Evolutionary conservation across 148 eudicot genomes (phyloP).

Genomic region (Vaccinium myrtillus): DNA sequence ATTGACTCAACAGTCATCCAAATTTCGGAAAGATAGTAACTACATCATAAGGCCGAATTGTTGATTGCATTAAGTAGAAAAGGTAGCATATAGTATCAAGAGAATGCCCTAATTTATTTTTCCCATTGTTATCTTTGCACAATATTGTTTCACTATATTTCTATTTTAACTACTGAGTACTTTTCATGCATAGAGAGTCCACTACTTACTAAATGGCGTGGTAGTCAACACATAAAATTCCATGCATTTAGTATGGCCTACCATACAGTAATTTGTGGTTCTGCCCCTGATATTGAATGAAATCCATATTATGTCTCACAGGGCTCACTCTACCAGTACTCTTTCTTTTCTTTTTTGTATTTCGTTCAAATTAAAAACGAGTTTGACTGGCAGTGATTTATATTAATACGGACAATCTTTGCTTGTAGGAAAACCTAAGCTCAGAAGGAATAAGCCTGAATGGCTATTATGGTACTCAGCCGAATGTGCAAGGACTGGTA

Average conservation of each 20-base stretch:
- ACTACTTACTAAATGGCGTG: neutral
- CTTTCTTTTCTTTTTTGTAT: neutral
- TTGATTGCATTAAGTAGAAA: neutral
- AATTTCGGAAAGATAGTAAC: neutral
- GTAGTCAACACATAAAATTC: neutral
- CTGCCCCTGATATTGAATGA: neutral
- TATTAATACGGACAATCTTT: neutral
- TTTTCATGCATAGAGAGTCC: neutral
- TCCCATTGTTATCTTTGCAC: neutral
- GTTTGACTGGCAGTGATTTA: neutral
- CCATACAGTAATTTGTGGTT: neutral
- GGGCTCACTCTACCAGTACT: neutral
- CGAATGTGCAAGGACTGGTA: conserved; percentile 80
- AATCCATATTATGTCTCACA: neutral
- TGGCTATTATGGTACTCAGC: conserved; percentile 71
- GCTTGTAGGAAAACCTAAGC: conserved; percentile 51
- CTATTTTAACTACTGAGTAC: neutral
- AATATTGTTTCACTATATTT: neutral
- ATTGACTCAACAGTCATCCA: neutral
- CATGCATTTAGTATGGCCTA: neutral
- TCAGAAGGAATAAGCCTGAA: conserved; percentile 58
- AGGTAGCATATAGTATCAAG: neutral
- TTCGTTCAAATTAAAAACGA: neutral
- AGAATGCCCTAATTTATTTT: neutral
- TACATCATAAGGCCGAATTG: neutral